Conservation (phyloP, 2,329 filamentous ascomycete genomes). For the Tolypocladium endophyticum region DNA sequence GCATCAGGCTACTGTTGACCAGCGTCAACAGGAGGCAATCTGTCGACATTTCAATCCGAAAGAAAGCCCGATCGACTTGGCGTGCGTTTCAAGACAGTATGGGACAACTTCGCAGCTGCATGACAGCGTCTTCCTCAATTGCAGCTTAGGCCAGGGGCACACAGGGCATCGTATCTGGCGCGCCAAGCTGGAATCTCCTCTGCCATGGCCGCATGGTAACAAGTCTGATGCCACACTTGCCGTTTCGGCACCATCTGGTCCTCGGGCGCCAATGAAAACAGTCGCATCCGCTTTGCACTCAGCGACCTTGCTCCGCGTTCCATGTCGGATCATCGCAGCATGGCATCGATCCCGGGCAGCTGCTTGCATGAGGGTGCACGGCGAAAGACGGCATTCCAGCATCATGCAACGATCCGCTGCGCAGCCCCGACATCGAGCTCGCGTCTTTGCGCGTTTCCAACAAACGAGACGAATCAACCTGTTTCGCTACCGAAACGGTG, state of each 20-base stretch:
- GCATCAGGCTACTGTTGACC: too few relatives aligned
- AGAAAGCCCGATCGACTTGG: background rate
- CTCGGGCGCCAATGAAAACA: background rate
- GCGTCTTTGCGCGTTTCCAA: background rate
- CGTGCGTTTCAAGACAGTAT: background rate
- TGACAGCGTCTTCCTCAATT: background rate
- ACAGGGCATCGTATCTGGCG: too few relatives aligned
- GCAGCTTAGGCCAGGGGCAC: too few relatives aligned
- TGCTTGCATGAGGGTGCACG: background rate
- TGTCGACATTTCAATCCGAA: background rate
- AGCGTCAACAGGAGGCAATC: background rate
- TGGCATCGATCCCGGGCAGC: background rate
- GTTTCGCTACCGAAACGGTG: background rate
- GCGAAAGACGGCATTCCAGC: too few relatives aligned
- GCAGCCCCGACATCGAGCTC: background rate
- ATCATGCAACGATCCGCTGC: background rate
- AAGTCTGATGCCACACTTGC: background rate
- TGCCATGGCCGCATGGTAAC: background rate
- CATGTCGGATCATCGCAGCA: background rate
- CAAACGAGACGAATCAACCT: background rate
- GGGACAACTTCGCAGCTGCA: background rate
- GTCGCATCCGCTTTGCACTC: background rate
- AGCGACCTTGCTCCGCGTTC: background rate
- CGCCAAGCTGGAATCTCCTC: too few relatives aligned
- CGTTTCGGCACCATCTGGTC: background rate